phyloP scores from a whole-genome alignment of 768 basidiomycete genomes.

The Tulasnella sp. region DNA sequence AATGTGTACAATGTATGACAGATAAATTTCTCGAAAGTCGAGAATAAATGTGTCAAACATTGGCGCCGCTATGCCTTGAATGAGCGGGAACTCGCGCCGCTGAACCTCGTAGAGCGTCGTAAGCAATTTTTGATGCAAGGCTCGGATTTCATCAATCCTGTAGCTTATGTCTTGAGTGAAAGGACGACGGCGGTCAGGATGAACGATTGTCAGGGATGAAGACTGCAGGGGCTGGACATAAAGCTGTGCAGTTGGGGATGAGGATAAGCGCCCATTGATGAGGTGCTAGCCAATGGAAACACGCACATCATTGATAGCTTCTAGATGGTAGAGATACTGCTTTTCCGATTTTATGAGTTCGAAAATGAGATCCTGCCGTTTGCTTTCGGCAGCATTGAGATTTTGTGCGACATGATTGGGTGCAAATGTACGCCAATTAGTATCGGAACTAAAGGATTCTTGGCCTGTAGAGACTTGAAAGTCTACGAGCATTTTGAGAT shows the following conservation, averaged over 20 bases:
- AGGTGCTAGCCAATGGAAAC: not conserved
- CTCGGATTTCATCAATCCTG: slow-evolving; percentile 65
- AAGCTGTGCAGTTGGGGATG: slow-evolving; percentile 53
- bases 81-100: slow-evolving; percentile 69
- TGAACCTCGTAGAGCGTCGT: slow-evolving; percentile 77
- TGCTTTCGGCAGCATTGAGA: too few relatives aligned
- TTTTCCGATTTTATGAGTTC: slow-evolving; percentile 93
- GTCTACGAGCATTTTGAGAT: too few relatives aligned
- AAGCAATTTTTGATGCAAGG: slow-evolving; percentile 62
- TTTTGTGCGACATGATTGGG: too few relatives aligned
- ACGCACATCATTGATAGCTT: slow-evolving; percentile 64
- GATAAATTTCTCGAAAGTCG: slow-evolving; percentile 88
- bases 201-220: slow-evolving; percentile 65
- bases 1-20: slow-evolving; percentile 87
- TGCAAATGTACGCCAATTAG: too few relatives aligned
- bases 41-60: slow-evolving; percentile 81
- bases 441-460: too few relatives aligned
- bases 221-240: slow-evolving; percentile 63
- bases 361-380: too few relatives aligned
- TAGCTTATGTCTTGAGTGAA: slow-evolving; percentile 85
- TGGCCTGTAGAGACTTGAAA: too few relatives aligned
- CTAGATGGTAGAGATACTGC: slow-evolving; percentile 85
- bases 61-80: slow-evolving; percentile 69
- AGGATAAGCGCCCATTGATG: not conserved
- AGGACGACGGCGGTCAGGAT: slow-evolving; percentile 48